phyloP scores from a whole-genome alignment of 176 grass and related monocot species.

The Oryza punctata region DNA sequence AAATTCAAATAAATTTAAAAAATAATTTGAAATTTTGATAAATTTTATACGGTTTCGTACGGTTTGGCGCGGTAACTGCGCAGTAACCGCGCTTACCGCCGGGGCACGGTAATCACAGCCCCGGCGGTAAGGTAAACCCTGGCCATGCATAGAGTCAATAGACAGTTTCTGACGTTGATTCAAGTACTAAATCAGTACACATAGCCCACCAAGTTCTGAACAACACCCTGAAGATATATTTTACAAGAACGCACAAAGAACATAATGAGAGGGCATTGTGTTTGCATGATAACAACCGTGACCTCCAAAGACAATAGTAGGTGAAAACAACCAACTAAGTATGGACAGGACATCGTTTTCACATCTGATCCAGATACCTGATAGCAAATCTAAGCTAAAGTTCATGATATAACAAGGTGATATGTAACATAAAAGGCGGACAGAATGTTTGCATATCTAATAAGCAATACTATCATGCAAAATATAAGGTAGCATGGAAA shows the following conservation, averaged over 20 bases:
- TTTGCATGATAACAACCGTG: neutral
- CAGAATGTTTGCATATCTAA: neutral
- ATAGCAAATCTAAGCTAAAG: neutral
- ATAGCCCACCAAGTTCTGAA: neutral
- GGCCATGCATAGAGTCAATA: no score
- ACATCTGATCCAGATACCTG: neutral
- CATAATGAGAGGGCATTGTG: neutral
- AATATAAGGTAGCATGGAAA: neutral
- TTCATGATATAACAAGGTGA: neutral
- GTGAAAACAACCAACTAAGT: neutral
- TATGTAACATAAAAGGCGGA: neutral
- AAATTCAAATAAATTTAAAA: no score
- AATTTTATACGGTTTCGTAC: no score
- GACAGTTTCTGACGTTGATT: neutral
- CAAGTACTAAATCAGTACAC: conserved; percentile 1
- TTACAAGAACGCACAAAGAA: neutral
- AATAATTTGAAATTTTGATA: no score
- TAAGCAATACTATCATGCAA: neutral
- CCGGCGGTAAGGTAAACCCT: no score
- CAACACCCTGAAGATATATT: neutral
- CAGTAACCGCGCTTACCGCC: no score
- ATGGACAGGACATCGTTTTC: conserved; percentile 9
- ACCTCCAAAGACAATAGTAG: neutral
- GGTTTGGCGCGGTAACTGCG: no score
- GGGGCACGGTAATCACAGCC: no score